These are phyloP conservation scores for Durotheca rogersii DNA, from an alignment of 495 filamentous ascomycete species.

Conservation along the genomic window DNA sequence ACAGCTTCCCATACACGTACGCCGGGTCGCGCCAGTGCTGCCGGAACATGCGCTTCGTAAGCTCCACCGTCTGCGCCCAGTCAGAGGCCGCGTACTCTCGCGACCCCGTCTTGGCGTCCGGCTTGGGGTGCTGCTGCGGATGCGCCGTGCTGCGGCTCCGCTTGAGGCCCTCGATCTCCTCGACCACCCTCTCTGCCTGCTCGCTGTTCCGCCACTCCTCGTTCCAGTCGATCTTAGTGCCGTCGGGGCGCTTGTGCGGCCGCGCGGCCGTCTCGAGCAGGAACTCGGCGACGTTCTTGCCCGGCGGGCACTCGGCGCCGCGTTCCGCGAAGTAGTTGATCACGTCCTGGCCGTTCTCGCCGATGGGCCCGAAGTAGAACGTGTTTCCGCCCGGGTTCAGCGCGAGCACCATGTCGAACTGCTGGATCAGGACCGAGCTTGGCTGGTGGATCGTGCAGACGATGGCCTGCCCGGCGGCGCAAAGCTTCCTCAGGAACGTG, in stretches of 20 bases:
- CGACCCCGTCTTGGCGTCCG: slow-evolving; percentile 1
- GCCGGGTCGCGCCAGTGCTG: slow-evolving; percentile 78
- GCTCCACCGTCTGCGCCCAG: slow-evolving; percentile 45
- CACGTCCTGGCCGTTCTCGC: slow-evolving; percentile 48
- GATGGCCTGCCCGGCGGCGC: slow-evolving; percentile 71
- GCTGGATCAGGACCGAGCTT: slow-evolving; percentile 61
- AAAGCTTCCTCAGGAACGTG: slow-evolving; percentile 79
- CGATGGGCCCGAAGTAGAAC: slow-evolving; percentile 69
- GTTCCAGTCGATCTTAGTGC: slow-evolving; percentile 76
- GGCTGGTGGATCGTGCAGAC: slow-evolving; percentile 80
- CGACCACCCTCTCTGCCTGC: slow-evolving; percentile 63
- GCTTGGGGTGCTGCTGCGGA: slow-evolving; percentile 42
- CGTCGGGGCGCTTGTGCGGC: slow-evolving; percentile 64
- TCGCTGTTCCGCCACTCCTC: slow-evolving; percentile 71
- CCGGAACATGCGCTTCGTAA: slow-evolving; percentile 65
- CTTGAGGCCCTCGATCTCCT: slow-evolving; percentile 71
- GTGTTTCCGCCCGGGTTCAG: slow-evolving; percentile 68
- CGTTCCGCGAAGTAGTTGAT: slow-evolving; percentile 54
- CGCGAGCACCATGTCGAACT: slow-evolving; percentile 69
- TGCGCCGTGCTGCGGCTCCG: slow-evolving; percentile 24
- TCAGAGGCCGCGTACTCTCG: slow-evolving; percentile 43
- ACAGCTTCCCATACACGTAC: slow-evolving; percentile 69
- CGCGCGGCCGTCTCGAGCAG: slow-evolving; percentile 80
- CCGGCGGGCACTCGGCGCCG: slow-evolving; percentile 68
- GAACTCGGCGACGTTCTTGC: slow-evolving; percentile 78